Evolutionary conservation across 768 basidiomycete genomes (phyloP).

Genomic region (Boletales sp.): DNA sequence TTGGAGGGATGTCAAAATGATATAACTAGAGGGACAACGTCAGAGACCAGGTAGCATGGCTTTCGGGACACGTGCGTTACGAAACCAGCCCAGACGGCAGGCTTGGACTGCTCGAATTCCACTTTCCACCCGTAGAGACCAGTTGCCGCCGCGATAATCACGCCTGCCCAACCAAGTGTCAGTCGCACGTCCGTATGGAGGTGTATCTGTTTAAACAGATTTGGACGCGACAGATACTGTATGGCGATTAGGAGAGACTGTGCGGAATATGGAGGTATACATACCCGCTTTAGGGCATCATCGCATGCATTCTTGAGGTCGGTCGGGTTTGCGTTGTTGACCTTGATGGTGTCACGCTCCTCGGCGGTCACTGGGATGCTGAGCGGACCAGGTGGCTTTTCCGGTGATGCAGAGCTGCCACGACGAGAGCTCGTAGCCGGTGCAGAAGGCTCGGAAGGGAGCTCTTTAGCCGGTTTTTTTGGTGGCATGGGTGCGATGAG

Average conservation of each 20-base stretch:
- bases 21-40: constrained; percentile 51
- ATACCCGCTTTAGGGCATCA: constrained; percentile 85
- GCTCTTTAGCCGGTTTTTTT: constrained; percentile 15
- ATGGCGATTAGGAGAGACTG: background rate
- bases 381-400: constrained; percentile 52
- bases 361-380: constrained; percentile 42
- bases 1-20: constrained; percentile 66
- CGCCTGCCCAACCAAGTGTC: constrained; percentile 81
- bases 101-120: constrained; percentile 88
- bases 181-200: constrained; percentile 87
- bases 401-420: constrained; percentile 24
- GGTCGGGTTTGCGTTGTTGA: constrained; percentile 54
- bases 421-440: constrained; percentile 21
- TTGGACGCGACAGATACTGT: constrained; percentile 79
- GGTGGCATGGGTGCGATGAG: constrained; percentile 15
- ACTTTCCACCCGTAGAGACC: constrained; percentile 83
- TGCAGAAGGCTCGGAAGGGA: constrained; percentile 8
- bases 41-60: constrained; percentile 3
- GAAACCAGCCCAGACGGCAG: constrained; percentile 74
- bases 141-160: constrained; percentile 77
- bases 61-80: constrained; percentile 53
- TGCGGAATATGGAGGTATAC: constrained; percentile 18
- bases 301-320: constrained; percentile 76
- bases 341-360: constrained; percentile 54
- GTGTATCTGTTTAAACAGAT: constrained; percentile 83